Evolutionary conservation across 2,329 filamentous ascomycete genomes (phyloP).

Genomic region (Cladophialophora chaetospira): DNA sequence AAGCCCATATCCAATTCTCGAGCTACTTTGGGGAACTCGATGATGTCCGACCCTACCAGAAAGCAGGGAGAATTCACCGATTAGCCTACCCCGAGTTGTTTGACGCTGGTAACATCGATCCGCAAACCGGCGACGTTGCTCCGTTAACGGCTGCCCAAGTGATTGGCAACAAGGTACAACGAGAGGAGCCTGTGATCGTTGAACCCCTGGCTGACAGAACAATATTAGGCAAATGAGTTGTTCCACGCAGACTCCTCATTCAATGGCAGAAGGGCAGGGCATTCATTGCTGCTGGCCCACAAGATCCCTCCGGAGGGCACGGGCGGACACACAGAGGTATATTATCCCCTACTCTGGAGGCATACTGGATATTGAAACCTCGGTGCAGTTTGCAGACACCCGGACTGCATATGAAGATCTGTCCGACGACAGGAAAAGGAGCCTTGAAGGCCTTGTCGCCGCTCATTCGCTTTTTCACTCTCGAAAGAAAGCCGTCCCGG

Average conservation of each 20-base stretch:
- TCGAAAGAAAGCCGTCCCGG: background rate
- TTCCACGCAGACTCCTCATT: constrained; percentile 2
- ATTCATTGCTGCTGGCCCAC: background rate
- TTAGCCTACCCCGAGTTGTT: background rate
- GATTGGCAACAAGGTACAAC: constrained; percentile 1
- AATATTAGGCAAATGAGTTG: constrained; percentile 1
- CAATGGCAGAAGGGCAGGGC: background rate
- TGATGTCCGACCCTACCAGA: background rate
- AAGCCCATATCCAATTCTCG: background rate
- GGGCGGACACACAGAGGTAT: constrained; percentile 1
- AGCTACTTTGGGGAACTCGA: background rate
- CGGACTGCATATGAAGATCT: background rate
- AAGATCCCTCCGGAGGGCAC: background rate
- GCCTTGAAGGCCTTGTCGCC: background rate
- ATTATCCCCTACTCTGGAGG: background rate
- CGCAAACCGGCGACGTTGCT: background rate
- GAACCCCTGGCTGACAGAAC: no score
- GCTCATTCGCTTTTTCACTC: background rate
- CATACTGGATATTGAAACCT: background rate
- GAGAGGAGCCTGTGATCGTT: no score
- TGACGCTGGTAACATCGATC: constrained; percentile 1
- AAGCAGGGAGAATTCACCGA: background rate
- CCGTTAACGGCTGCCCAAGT: background rate
- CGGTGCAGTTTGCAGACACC: background rate
- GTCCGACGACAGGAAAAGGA: background rate